phyloP scores from a whole-genome alignment of 129 eudicot species.

The Flaveria sonorensis region DNA sequence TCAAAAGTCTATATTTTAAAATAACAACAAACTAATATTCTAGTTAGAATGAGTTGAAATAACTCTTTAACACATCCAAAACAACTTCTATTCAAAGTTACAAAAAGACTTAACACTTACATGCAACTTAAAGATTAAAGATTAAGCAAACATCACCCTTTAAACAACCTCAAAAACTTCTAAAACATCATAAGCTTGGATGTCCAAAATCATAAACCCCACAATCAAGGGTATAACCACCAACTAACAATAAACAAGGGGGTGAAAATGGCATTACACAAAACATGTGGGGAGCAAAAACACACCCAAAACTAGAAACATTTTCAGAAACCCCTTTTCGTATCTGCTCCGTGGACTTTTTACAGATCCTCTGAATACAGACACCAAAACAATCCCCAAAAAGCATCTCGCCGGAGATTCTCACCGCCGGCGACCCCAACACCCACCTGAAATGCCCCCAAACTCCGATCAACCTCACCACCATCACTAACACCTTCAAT shows the following conservation, averaged over 20 bases:
- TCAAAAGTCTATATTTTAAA: too few species aligned
- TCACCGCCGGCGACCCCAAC: slow-evolving; percentile 31
- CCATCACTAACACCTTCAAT: neutral
- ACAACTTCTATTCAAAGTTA: too few species aligned
- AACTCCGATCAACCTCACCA: neutral
- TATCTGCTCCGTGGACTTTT: slow-evolving; percentile 48
- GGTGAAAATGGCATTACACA: neutral
- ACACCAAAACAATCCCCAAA: slow-evolving; percentile 31
- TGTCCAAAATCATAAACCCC: too few species aligned
- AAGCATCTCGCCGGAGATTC: slow-evolving; percentile 25
- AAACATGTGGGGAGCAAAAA: slow-evolving; percentile 24
- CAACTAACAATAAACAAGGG: neutral
- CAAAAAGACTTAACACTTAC: too few species aligned
- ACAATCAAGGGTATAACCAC: too few species aligned
- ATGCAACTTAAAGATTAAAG: too few species aligned
- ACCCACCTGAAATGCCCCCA: slow-evolving; percentile 13
- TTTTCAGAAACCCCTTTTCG: slow-evolving; percentile 32
- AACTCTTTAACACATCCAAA: too few species aligned
- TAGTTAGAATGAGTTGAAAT: too few species aligned
- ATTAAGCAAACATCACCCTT: too few species aligned
- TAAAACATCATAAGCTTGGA: too few species aligned
- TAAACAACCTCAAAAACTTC: too few species aligned
- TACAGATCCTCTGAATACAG: slow-evolving; percentile 38
- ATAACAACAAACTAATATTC: too few species aligned
- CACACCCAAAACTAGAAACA: slow-evolving; percentile 36